A percentile compares a stretch with the other conserved stretches of the same genome.
Evolutionary conservation across 345 rosid genomes (phyloP).

Genomic region (Hirschfeldia incana): DNA sequence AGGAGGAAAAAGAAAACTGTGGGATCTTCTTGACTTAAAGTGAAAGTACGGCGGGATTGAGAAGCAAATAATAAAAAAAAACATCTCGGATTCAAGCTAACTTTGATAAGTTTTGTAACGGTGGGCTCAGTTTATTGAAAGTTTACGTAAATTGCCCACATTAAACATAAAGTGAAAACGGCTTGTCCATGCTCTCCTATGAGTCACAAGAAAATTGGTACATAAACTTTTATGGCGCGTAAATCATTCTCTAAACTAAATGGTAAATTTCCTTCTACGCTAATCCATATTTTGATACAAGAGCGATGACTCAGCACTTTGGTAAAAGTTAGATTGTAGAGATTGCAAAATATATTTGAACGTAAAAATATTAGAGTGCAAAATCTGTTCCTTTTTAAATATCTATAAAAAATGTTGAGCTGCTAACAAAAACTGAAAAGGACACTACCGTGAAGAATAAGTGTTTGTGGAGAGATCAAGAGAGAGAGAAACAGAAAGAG

Average conservation of each 20-base stretch:
- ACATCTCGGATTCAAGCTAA: not conserved
- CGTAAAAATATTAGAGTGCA: too few species aligned
- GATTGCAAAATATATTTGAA: too few species aligned
- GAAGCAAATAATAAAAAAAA: too few species aligned
- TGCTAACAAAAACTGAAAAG: too few species aligned
- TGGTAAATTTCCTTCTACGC: too few species aligned
- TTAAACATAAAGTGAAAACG: conserved; percentile 7
- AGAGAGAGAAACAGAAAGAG: too few species aligned
- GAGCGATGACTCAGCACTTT: not conserved
- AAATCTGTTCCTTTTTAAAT: conserved; percentile 48
- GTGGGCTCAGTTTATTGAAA: not conserved
- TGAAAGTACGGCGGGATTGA: not conserved
- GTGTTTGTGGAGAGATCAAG: too few species aligned
- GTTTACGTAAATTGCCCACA: conserved; percentile 11
- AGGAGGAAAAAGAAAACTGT: not conserved
- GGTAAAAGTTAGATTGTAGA: not conserved
- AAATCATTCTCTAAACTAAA: too few species aligned
- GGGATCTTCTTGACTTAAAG: not conserved
- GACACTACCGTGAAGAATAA: too few species aligned
- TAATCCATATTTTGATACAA: not conserved
- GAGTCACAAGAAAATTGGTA: too few species aligned
- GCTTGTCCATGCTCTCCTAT: not conserved
- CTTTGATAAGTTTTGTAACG: not conserved
- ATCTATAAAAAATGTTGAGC: too few species aligned
- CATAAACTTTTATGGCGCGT: too few species aligned